phyloP scores from a whole-genome alignment of 1,284 basidiomycete genomes.

The Boletellus deceptivus region DNA sequence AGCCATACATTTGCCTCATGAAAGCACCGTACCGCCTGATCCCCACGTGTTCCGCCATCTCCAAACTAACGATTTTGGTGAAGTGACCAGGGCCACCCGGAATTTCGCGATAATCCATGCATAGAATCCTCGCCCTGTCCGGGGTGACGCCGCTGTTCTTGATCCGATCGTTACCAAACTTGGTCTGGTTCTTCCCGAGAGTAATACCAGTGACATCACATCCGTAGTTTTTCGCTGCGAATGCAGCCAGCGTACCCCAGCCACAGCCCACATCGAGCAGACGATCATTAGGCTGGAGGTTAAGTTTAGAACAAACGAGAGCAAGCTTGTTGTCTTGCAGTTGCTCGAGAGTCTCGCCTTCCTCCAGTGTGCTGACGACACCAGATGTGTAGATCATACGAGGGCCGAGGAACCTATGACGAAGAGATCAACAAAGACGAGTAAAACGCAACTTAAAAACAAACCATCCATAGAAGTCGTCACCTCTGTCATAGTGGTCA shows the following conservation, averaged over 20 bases:
- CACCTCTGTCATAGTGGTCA: conserved; percentile 95
- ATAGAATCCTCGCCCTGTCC: conserved; percentile 86
- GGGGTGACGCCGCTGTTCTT: conserved; percentile 75
- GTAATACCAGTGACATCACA: conserved; percentile 97
- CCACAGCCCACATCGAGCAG: conserved; percentile 96
- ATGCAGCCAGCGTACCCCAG: conserved; percentile 95
- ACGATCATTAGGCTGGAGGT: conserved; percentile 79
- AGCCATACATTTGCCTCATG: conserved; percentile 88
- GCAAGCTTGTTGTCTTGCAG: conserved; percentile 99
- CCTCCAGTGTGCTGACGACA: conserved; percentile 74
- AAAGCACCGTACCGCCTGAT: conserved; percentile 91
- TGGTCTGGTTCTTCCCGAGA: conserved; percentile 86
- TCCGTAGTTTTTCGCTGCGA: conserved; percentile 95
- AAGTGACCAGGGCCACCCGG: conserved; percentile 79
- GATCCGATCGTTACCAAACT: conserved; percentile 91
- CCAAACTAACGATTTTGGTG: conserved; percentile 94
- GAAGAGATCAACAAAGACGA: neutral
- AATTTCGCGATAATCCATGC: conserved; percentile 94
- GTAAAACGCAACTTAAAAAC: conserved; percentile 3
- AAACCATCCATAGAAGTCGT: conserved; percentile 91
- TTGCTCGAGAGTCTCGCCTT: conserved; percentile 87
- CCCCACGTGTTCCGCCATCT: conserved; percentile 99
- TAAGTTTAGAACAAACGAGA: conserved; percentile 93
- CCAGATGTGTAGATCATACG: conserved; percentile 99
- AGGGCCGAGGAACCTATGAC: conserved; percentile 81